phyloP scores from a whole-genome alignment of 1,284 basidiomycete genomes.

The Trametes hirsuta region DNA sequence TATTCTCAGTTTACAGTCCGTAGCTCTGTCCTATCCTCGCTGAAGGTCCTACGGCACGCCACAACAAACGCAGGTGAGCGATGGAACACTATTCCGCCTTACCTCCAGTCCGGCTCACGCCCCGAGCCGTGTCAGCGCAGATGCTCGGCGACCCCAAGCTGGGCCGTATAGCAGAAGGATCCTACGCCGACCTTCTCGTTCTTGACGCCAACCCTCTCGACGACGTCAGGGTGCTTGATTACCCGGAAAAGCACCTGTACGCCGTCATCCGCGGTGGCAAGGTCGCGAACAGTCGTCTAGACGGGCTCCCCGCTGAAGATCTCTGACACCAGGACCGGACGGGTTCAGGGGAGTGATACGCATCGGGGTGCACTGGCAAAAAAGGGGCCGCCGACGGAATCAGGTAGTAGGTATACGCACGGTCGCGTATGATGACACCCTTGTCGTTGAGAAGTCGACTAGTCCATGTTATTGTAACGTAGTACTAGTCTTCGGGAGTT shows the following conservation, averaged over 20 bases:
- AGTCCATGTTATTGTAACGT: too few species aligned
- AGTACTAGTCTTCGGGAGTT: too few species aligned
- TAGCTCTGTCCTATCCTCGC: conserved; percentile 39
- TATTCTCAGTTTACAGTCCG: conserved; percentile 42
- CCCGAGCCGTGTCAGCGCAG: conserved; percentile 27
- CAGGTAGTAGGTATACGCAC: too few species aligned
- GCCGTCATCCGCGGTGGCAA: conserved; percentile 43
- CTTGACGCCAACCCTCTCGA: conserved; percentile 48
- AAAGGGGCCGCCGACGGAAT: too few species aligned
- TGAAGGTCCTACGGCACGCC: conserved; percentile 45
- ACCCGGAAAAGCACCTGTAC: conserved; percentile 40
- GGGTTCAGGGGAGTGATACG: too few species aligned
- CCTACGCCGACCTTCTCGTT: conserved; percentile 46
- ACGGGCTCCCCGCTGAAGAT: background rate
- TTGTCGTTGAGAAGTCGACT: too few species aligned
- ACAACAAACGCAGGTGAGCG: conserved; percentile 45
- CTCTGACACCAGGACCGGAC: too few species aligned
- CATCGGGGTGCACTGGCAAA: too few species aligned
- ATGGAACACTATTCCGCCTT: too few species aligned
- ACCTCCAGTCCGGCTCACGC: background rate
- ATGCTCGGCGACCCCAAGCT: conserved; percentile 41
- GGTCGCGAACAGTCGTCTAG: conserved; percentile 37
- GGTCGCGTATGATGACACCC: too few species aligned
- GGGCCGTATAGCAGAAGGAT: conserved; percentile 30
- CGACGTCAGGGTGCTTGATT: conserved; percentile 48